Evolutionary conservation across 768 basidiomycete species (phyloP).

Genomic region (Lentinus tigrinus): DNA sequence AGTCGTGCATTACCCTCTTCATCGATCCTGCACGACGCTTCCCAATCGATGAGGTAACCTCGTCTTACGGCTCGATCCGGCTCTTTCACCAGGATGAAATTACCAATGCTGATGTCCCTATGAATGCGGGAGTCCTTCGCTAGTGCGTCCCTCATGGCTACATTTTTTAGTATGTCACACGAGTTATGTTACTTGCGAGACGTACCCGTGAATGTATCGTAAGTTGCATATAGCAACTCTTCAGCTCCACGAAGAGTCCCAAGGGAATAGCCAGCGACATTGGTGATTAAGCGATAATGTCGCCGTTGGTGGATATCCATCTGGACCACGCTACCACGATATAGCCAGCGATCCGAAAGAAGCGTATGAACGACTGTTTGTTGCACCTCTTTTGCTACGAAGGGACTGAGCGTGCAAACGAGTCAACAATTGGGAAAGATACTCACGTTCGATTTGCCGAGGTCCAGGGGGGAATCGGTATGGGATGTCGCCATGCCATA

Average conservation of each 20-base stretch:
- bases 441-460: background rate
- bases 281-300: conserved; percentile 11
- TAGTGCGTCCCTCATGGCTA: conserved; percentile 2
- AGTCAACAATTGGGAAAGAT: too few relatives aligned
- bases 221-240: conserved; percentile 5
- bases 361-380: background rate
- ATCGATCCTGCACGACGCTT: conserved; percentile 1
- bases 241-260: background rate
- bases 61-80: background rate
- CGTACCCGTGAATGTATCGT: conserved; percentile 9
- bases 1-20: background rate
- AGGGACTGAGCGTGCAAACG: conserved; percentile 21
- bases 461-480: background rate
- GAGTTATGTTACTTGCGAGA: background rate
- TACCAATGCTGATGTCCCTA: conserved; percentile 7
- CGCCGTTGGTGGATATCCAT: background rate
- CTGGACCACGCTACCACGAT: background rate
- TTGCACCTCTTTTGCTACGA: background rate
- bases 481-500: conserved; percentile 8
- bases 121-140: conserved; percentile 4
- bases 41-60: conserved; percentile 15
- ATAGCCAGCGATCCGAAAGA: background rate
- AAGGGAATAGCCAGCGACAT: conserved; percentile 1
- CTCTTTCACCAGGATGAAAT: conserved; percentile 8
- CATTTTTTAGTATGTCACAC: background rate